A percentile compares a stretch with the other conserved stretches of the same genome.
phyloP scores from a whole-genome alignment of 2,329 filamentous ascomycete species.

The Penicillium sp. region DNA sequence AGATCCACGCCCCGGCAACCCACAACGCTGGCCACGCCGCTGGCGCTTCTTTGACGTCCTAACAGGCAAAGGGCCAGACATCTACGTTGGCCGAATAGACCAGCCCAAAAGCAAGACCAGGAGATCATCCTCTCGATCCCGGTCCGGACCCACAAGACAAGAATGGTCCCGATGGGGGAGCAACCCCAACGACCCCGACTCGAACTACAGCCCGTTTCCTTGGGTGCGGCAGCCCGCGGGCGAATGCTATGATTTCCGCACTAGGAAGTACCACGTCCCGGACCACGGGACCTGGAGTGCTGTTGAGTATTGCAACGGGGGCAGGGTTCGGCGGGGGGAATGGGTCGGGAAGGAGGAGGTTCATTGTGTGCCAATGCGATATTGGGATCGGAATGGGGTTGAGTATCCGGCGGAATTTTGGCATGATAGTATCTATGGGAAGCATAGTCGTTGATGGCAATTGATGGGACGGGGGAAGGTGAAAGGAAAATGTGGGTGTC shows the following conservation, averaged over 20 bases:
- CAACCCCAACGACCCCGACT: slow-evolving; percentile 3
- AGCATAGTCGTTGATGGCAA: slow-evolving; percentile 7
- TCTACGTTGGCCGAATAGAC: slow-evolving; percentile 35
- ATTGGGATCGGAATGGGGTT: slow-evolving; percentile 24
- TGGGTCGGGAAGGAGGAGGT: slow-evolving; percentile 7
- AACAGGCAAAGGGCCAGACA: slow-evolving; percentile 41
- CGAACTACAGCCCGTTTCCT: slow-evolving; percentile 7
- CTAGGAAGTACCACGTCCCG: slow-evolving; percentile 28
- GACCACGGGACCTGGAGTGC: slow-evolving; percentile 29
- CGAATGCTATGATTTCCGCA: slow-evolving; percentile 33
- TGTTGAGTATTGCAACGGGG: slow-evolving; percentile 27
- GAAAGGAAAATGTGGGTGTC: background rate
- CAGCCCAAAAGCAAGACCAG: background rate
- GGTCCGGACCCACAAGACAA: background rate
- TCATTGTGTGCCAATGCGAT: slow-evolving; percentile 23
- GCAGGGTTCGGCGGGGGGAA: background rate
- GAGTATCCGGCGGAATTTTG: slow-evolving; percentile 18
- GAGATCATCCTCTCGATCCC: background rate
- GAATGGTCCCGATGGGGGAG: slow-evolving; percentile 16
- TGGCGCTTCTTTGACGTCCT: slow-evolving; percentile 38
- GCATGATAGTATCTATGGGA: slow-evolving; percentile 25
- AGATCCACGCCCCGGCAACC: slow-evolving; percentile 35
- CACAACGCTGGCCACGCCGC: slow-evolving; percentile 26
- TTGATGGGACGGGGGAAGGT: background rate
- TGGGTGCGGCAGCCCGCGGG: slow-evolving; percentile 18